Conservation (phyloP, 345 rosid genomes). For the Cardamine resedifolia region DNA sequence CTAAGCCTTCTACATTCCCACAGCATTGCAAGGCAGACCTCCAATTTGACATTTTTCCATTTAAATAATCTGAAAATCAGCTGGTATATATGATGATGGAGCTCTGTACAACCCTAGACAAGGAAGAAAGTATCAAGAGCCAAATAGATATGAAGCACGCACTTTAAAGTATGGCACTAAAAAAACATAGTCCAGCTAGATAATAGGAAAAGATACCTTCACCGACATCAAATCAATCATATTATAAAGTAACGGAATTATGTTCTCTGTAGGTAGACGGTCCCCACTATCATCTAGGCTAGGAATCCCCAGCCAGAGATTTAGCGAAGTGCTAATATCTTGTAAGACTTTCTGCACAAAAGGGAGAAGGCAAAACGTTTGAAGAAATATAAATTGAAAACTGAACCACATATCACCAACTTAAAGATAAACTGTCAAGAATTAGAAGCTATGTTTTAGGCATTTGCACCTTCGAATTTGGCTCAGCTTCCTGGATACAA, state of each 20-base stretch:
- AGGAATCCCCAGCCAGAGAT: slow-evolving; percentile 57
- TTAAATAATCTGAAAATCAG: slow-evolving; percentile 55
- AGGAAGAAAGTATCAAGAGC: slow-evolving; percentile 28
- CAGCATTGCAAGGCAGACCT: slow-evolving; percentile 56
- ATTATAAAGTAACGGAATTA: slow-evolving; percentile 56
- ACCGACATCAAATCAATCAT: slow-evolving; percentile 66
- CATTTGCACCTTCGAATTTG: slow-evolving; percentile 74
- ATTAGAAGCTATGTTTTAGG: slow-evolving; percentile 37
- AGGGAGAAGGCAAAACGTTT: slow-evolving; percentile 27
- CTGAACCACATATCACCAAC: slow-evolving; percentile 26
- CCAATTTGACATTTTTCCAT: slow-evolving; percentile 51
- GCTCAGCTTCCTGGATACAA: slow-evolving; percentile 67
- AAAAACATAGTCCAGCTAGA: slow-evolving; percentile 20
- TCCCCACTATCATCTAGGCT: slow-evolving; percentile 37
- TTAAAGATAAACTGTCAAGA: slow-evolving; percentile 12
- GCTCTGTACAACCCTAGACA: slow-evolving; percentile 59
- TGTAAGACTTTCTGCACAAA: slow-evolving; percentile 54
- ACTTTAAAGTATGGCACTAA: slow-evolving; percentile 4
- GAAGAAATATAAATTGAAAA: slow-evolving; percentile 4
- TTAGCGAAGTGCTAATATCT: slow-evolving; percentile 60
- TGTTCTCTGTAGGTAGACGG: slow-evolving; percentile 40
- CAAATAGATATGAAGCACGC: slow-evolving; percentile 5
- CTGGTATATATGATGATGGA: slow-evolving; percentile 49
- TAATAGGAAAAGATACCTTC: slow-evolving; percentile 52
- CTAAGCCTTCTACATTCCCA: slow-evolving; percentile 86